phyloP scores from a whole-genome alignment of 2,329 filamentous ascomycete species.

The Dendryphion nanum region DNA sequence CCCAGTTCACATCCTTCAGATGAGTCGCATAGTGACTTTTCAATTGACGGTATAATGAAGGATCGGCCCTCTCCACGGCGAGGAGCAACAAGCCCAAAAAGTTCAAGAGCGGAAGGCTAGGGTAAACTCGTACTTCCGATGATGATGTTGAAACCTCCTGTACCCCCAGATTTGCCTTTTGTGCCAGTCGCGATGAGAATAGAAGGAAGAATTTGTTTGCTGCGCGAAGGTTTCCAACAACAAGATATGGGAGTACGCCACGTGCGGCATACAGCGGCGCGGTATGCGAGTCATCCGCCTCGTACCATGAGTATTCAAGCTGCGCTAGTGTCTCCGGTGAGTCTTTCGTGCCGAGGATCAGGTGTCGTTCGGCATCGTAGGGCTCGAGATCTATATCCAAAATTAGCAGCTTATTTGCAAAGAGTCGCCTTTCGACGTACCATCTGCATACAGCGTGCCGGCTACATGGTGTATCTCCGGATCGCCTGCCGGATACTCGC shows the following conservation, averaged over 20 bases:
- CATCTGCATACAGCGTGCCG: conserved; percentile 82
- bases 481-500: conserved; percentile 87
- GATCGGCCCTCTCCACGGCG: conserved; percentile 74
- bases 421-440: conserved; percentile 40
- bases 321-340: conserved; percentile 76
- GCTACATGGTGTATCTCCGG: conserved; percentile 92
- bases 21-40: conserved; percentile 76
- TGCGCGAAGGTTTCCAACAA: conserved; percentile 85
- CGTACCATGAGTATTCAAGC: conserved; percentile 94
- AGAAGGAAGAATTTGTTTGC: conserved; percentile 79
- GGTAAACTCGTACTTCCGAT: conserved; percentile 78
- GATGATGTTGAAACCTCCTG: conserved; percentile 77
- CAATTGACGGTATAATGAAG: conserved; percentile 78
- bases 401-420: not conserved
- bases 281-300: conserved; percentile 80
- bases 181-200: conserved; percentile 66
- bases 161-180: conserved; percentile 64
- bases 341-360: conserved; percentile 84
- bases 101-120: conserved; percentile 89
- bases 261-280: conserved; percentile 84
- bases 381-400: conserved; percentile 69
- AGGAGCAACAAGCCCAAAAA: conserved; percentile 84
- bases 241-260: conserved; percentile 84
- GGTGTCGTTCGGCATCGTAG: conserved; percentile 90
- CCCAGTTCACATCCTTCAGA: conserved; percentile 78